Conservation (phyloP, 345 rosid genomes). For the Euclidium syriacum region DNA sequence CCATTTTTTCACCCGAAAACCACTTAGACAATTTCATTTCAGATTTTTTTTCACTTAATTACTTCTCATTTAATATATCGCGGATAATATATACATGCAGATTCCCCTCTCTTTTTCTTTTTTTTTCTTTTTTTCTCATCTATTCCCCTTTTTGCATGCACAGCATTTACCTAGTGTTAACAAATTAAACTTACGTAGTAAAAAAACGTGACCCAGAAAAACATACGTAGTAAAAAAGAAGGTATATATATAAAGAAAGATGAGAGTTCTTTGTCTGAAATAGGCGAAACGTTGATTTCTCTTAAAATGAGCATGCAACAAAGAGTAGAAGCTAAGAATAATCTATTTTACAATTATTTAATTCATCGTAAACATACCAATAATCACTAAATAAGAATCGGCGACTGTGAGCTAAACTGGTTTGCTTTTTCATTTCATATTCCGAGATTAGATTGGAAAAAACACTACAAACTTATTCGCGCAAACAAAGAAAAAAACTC, state of each 20-base stretch:
- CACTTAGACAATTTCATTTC: too few relatives aligned
- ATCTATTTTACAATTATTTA: constrained; percentile 7
- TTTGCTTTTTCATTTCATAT: not conserved
- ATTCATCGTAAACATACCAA: not conserved
- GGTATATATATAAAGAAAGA: constrained; percentile 28
- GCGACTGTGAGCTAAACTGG: not conserved
- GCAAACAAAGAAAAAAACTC: too few relatives aligned
- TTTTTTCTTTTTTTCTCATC: too few relatives aligned
- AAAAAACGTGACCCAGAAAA: too few relatives aligned
- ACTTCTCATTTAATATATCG: too few relatives aligned
- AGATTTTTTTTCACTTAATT: too few relatives aligned
- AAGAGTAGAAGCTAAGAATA: constrained; percentile 77
- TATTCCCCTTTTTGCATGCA: too few relatives aligned
- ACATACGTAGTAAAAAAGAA: not conserved
- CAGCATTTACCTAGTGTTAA: not conserved
- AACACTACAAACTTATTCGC: too few relatives aligned
- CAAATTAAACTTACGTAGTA: not conserved
- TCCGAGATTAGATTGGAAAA: not conserved
- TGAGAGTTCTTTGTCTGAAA: constrained; percentile 69
- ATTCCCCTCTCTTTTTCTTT: too few relatives aligned
- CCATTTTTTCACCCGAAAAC: too few relatives aligned
- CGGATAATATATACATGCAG: too few relatives aligned
- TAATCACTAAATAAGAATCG: not conserved
- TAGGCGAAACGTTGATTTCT: constrained; percentile 63
- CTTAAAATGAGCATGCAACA: constrained; percentile 9